Percentiles rank a stretch among this genome's conserved stretches.
These are phyloP conservation scores for Solanum bulbocastanum DNA, from an alignment of 257 asterid genomes.

Conservation along the genomic window DNA sequence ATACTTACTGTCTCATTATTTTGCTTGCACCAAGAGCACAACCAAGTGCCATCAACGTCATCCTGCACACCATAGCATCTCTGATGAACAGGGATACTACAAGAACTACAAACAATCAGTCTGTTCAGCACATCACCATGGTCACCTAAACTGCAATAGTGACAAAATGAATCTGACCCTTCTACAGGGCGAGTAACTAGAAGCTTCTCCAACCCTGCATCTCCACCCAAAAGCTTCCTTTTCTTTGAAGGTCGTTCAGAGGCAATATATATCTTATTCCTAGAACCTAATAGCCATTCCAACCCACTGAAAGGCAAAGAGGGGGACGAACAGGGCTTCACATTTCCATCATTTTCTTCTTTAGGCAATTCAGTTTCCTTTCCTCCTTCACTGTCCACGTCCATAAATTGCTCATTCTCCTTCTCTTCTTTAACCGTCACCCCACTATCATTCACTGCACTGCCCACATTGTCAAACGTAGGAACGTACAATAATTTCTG, in stretches of 20 bases:
- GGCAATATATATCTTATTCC: conserved; percentile 70
- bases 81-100: conserved; percentile 79
- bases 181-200: conserved; percentile 65
- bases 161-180: conserved; percentile 66
- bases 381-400: conserved; percentile 31
- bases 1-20: conserved; percentile 21
- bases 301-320: conserved; percentile 40
- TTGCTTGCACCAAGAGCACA: conserved; percentile 86
- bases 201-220: conserved; percentile 90
- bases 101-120: conserved; percentile 60
- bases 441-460: conserved; percentile 1
- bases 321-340: conserved; percentile 4
- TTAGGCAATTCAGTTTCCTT: neutral
- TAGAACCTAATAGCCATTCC: conserved; percentile 96
- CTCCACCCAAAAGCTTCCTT: conserved; percentile 78
- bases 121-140: conserved; percentile 52
- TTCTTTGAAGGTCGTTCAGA: conserved; percentile 86
- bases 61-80: conserved; percentile 95
- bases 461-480: conserved; percentile 15
- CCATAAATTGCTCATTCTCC: conserved; percentile 38
- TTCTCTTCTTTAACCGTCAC: conserved; percentile 13
- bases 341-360: conserved; percentile 21
- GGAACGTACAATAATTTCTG: conserved; percentile 48
- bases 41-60: conserved; percentile 63
- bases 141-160: conserved; percentile 75